A percentile compares a stretch with the other conserved stretches of the same genome.
Conservation (phyloP, 2,329 filamentous ascomycete species). For the Allantophomopsis cytisporea region DNA sequence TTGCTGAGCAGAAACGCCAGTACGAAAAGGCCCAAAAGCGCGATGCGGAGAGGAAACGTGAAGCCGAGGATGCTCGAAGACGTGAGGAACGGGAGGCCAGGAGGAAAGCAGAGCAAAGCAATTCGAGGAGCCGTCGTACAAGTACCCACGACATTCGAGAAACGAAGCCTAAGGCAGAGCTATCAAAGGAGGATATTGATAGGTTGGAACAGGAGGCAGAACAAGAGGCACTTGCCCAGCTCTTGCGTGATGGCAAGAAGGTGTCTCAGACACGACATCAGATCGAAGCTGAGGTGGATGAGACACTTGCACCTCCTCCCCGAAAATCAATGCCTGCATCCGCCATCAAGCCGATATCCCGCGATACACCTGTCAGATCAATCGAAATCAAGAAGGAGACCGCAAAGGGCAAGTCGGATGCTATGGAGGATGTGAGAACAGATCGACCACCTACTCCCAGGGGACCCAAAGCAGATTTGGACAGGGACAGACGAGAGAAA, state of each 20-base stretch:
- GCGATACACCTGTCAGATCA: slow-evolving; percentile 12
- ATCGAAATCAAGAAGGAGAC: slow-evolving; percentile 13
- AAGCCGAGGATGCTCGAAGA: slow-evolving; percentile 29
- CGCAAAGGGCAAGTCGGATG: background rate
- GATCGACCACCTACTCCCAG: background rate
- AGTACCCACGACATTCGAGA: background rate
- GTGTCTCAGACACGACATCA: slow-evolving; percentile 16
- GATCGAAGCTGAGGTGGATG: slow-evolving; percentile 18
- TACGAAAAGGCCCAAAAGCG: slow-evolving; percentile 39
- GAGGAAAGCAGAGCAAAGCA: slow-evolving; percentile 11
- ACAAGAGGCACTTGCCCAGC: slow-evolving; percentile 17
- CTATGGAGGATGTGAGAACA: background rate
- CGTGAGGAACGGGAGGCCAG: slow-evolving; percentile 19
- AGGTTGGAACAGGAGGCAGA: slow-evolving; percentile 13
- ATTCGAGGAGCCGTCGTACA: slow-evolving; percentile 1
- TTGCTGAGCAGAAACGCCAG: slow-evolving; percentile 46
- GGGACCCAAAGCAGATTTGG: background rate
- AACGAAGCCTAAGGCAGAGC: slow-evolving; percentile 7
- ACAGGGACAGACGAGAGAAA: slow-evolving; percentile 8
- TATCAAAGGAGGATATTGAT: slow-evolving; percentile 18
- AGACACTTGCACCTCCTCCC: slow-evolving; percentile 18
- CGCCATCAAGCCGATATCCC: slow-evolving; percentile 18
- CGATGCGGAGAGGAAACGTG: slow-evolving; percentile 30
- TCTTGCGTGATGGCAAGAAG: slow-evolving; percentile 18
- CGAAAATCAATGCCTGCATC: slow-evolving; percentile 17